Percentiles rank a stretch among this genome's conserved stretches.
Conservation (phyloP, 768 basidiomycete genomes). For the Mycena belliarum region DNA sequence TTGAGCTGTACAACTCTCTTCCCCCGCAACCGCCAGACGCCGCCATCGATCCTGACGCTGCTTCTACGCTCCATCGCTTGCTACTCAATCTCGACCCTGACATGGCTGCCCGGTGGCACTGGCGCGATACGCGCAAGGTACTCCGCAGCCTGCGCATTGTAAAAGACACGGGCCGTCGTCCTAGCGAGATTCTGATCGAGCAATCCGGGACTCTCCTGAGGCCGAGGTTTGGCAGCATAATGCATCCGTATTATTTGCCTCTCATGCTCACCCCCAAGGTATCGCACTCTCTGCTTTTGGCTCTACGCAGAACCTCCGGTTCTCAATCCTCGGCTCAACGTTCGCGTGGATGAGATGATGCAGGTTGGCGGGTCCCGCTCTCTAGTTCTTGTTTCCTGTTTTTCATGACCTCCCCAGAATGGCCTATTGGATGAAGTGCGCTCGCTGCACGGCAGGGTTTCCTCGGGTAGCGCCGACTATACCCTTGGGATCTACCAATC, state of each 20-base stretch:
- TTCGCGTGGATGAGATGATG: conserved; percentile 88
- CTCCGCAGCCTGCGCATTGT: conserved; percentile 77
- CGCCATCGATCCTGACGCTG: conserved; percentile 50
- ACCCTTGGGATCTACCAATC: conserved; percentile 91
- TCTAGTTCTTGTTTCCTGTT: background rate
- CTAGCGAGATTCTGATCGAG: conserved; percentile 69
- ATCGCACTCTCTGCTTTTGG: conserved; percentile 88
- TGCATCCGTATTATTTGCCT: background rate
- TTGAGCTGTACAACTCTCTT: conserved; percentile 53
- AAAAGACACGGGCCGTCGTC: conserved; percentile 61
- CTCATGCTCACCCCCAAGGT: conserved; percentile 48
- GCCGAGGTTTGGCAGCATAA: conserved; percentile 49
- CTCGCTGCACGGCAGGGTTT: conserved; percentile 38
- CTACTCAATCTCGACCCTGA: conserved; percentile 68
- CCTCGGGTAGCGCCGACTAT: conserved; percentile 45
- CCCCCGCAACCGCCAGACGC: conserved; percentile 64
- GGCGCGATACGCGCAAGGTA: conserved; percentile 92
- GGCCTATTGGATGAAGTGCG: conserved; percentile 83
- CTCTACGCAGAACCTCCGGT: conserved; percentile 70
- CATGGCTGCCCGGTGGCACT: conserved; percentile 89
- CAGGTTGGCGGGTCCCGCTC: conserved; percentile 46
- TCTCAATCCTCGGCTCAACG: conserved; percentile 70
- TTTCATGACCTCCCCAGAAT: conserved; percentile 50
- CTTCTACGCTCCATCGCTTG: conserved; percentile 66
- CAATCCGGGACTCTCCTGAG: conserved; percentile 48